phyloP scores from a whole-genome alignment of 2,329 filamentous ascomycete species.

The Clathrospora elynae region DNA sequence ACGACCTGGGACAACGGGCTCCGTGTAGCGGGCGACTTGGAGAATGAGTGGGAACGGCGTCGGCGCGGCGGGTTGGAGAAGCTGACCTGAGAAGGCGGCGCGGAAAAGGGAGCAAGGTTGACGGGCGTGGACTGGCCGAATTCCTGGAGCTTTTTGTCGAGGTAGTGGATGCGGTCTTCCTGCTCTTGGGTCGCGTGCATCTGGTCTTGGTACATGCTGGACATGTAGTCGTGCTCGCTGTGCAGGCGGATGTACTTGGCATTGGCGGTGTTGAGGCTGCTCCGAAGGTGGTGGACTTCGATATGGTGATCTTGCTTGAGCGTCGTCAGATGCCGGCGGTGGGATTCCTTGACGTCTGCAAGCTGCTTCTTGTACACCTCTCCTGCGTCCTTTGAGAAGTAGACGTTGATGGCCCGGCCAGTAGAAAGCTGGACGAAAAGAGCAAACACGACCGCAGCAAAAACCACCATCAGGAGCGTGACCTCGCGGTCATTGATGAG shows the following conservation, averaged over 20 bases:
- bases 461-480: slow-evolving; percentile 13
- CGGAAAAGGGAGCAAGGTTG: slow-evolving; percentile 15
- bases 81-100: slow-evolving; percentile 18
- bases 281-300: slow-evolving; percentile 9
- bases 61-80: slow-evolving; percentile 18
- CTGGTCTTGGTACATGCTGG: slow-evolving; percentile 19
- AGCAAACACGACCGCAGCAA: slow-evolving; percentile 1
- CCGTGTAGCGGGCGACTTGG: neutral
- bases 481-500: slow-evolving; percentile 16
- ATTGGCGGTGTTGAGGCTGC: slow-evolving; percentile 5
- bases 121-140: slow-evolving; percentile 5
- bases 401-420: slow-evolving; percentile 2
- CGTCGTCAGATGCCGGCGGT: slow-evolving; percentile 9
- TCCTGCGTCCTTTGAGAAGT: slow-evolving; percentile 5
- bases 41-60: neutral
- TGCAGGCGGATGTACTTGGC: slow-evolving; percentile 15
- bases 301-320: slow-evolving; percentile 13
- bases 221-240: slow-evolving; percentile 22
- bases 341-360: slow-evolving; percentile 13
- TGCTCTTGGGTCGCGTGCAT: slow-evolving; percentile 28
- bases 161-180: slow-evolving; percentile 36
- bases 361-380: slow-evolving; percentile 11
- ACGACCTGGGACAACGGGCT: slow-evolving; percentile 10
- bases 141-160: slow-evolving; percentile 37
- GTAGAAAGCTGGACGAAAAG: slow-evolving; percentile 3